phyloP scores from a whole-genome alignment of 306 rosid genomes.

The Myrica gale region DNA sequence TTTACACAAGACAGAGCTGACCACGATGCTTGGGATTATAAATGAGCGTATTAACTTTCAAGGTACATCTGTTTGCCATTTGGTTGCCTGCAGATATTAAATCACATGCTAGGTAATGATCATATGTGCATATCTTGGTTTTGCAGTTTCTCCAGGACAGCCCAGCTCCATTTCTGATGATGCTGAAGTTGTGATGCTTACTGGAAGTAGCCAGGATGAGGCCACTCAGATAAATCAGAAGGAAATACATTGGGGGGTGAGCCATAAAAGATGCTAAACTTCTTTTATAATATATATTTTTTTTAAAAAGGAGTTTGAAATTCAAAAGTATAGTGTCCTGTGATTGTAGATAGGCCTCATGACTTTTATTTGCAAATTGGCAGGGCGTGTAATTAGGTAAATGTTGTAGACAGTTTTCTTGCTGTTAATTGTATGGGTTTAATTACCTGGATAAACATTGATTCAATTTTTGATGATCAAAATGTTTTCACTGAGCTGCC shows the following conservation, averaged over 20 bases:
- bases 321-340: conserved; percentile 2
- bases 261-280: conserved; percentile 27
- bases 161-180: conserved; percentile 86
- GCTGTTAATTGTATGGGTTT: background rate
- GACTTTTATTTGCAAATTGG: background rate
- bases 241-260: conserved; percentile 97
- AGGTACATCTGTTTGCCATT: conserved; percentile 50
- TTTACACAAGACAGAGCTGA: conserved; percentile 71
- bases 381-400: background rate
- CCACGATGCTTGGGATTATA: conserved; percentile 84
- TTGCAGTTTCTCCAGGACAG: conserved; percentile 82
- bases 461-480: background rate
- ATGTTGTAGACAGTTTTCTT: background rate
- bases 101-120: background rate
- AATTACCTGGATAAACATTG: background rate
- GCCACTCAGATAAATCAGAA: conserved; percentile 78
- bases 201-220: conserved; percentile 81
- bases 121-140: background rate
- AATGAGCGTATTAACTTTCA: conserved; percentile 90
- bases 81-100: conserved; percentile 13
- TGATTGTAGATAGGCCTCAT: background rate
- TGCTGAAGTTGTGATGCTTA: conserved; percentile 77
- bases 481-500: background rate
- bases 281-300: background rate
- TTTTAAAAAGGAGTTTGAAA: background rate